A percentile compares a stretch with the other conserved stretches of the same genome.
Evolutionary conservation across 441 rosid genomes (phyloP).

Genomic region (Codiaeum variegatum): DNA sequence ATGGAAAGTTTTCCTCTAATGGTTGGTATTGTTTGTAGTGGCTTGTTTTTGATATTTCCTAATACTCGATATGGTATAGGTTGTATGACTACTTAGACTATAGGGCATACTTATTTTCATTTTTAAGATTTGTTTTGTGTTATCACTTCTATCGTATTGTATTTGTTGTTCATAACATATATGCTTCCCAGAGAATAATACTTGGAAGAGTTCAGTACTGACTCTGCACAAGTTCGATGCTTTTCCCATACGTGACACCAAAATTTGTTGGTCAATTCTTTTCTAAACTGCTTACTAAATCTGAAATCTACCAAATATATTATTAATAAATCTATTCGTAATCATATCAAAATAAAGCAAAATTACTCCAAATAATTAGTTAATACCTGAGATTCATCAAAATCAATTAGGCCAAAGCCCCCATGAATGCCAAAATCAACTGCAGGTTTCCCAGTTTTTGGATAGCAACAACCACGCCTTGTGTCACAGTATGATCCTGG

Average conservation of each 20-base stretch:
- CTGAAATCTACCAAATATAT: slow-evolving; percentile 41
- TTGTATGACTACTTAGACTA: slow-evolving; percentile 56
- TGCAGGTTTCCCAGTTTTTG: slow-evolving; percentile 71
- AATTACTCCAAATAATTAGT: too few relatives aligned
- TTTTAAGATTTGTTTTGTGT: background rate
- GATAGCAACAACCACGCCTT: slow-evolving; percentile 70
- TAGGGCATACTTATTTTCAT: background rate
- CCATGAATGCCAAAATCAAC: slow-evolving; percentile 91
- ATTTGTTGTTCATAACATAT: too few relatives aligned
- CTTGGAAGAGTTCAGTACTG: too few relatives aligned
- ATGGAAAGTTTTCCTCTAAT: slow-evolving; percentile 87
- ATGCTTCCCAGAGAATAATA: too few relatives aligned
- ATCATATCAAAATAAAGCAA: too few relatives aligned
- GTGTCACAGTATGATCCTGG: slow-evolving; percentile 88
- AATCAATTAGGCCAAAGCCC: slow-evolving; percentile 79
- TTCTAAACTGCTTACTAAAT: slow-evolving; percentile 37
- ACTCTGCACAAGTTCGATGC: slow-evolving; percentile 80
- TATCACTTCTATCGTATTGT: background rate
- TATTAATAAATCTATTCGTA: too few relatives aligned
- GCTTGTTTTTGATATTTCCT: slow-evolving; percentile 75
- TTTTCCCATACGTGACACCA: slow-evolving; percentile 90
- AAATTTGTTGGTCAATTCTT: slow-evolving; percentile 62
- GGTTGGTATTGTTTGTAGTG: slow-evolving; percentile 73
- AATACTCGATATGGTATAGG: slow-evolving; percentile 70
- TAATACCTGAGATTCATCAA: slow-evolving; percentile 61